Base-by-base conservation (phyloP, 2,329 filamentous ascomycete genomes). In the Lecanoromycetidae sp. region DNA sequence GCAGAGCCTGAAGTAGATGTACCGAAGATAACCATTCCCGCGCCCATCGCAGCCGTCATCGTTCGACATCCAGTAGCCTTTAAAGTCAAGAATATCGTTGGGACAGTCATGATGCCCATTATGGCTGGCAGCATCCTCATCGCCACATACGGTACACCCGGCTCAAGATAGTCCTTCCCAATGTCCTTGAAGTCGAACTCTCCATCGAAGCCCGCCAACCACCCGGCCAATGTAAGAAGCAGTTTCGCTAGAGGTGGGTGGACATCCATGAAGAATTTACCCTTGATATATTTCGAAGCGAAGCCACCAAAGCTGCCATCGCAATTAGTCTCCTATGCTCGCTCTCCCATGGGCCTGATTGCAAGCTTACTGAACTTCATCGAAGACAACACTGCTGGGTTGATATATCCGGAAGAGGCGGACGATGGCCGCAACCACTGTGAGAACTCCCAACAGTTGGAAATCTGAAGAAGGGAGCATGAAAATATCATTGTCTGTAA, bases 231-330 rank as follows among this genome's bases (percentile, higher is more conserved):
- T 44, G 91, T 94, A 60, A 98, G 90, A 57, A 98, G 80, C 63
- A 98, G 79, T 72, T 98, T 98, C 56, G 91, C 91, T 51, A 98
- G 75, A 37, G 91, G 91, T 26, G 91, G 91, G 63, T 98, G 91
- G n/a, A 98, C 91, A 63, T 98, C 91, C 91, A 98, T 98, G 67
- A 98, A 98, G 76, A 98, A 98, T 64, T 76, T 83, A 61, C 91
- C 91, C 74, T 98, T 96, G 75, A 98, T 96, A 67, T 98, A 98
- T 68, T 98, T 98, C 58, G 84, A 87, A 55, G 91, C 91, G 63
- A 98, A 98, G 40, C 91, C 91, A 64, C 91, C 91, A 65, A 98
- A 98, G 69, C 87, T 94, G 60, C 19, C 23, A n/a, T 40, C 10
- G 22, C 49, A 44, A 46, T 53, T 40, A 52, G 39, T 30, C 29